These are phyloP conservation scores for Trichoderma koningiopsis DNA, from an alignment of 2,329 filamentous ascomycete genomes.

Conservation along the genomic window DNA sequence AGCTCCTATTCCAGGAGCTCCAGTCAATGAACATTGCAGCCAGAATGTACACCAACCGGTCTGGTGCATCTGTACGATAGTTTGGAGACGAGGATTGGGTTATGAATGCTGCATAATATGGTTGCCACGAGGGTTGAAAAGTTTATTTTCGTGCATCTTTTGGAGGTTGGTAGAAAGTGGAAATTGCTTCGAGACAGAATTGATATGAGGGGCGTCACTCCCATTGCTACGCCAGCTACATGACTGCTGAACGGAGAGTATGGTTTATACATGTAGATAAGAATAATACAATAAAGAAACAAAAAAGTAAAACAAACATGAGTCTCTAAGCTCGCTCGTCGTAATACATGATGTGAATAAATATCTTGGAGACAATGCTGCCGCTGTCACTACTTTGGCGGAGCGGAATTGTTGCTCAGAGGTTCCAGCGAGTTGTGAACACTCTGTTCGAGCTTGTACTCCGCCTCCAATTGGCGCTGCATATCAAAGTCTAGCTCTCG, in stretches of 20 bases:
- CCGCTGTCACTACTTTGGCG: conserved; percentile 35
- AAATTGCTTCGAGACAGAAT: conserved; percentile 22
- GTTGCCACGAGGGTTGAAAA: not conserved
- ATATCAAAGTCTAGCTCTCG: conserved; percentile 93
- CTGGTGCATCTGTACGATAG: conserved; percentile 70
- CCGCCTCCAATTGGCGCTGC: conserved; percentile 80
- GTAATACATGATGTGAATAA: not conserved
- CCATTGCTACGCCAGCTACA: conserved; percentile 20
- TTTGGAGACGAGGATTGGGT: conserved; percentile 9
- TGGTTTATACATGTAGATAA: conserved; percentile 29
- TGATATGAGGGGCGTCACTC: conserved; percentile 8
- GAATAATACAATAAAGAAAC: conserved; percentile 28
- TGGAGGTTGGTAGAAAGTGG: conserved; percentile 14
- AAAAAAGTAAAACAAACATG: not conserved
- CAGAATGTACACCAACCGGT: conserved; percentile 91
- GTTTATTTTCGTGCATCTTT: conserved; percentile 6
- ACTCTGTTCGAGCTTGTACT: conserved; percentile 86
- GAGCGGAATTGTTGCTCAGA: conserved; percentile 23
- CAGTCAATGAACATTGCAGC: conserved; percentile 98
- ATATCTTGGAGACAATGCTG: not conserved
- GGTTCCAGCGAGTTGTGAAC: conserved; percentile 55
- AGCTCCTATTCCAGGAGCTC: conserved; percentile 96
- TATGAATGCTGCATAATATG: conserved; percentile 21
- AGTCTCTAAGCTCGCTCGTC: not conserved
- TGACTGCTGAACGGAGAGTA: conserved; percentile 21